Base-by-base conservation (phyloP, 441 rosid genomes). In the Adansonia madagascariensis region DNA sequence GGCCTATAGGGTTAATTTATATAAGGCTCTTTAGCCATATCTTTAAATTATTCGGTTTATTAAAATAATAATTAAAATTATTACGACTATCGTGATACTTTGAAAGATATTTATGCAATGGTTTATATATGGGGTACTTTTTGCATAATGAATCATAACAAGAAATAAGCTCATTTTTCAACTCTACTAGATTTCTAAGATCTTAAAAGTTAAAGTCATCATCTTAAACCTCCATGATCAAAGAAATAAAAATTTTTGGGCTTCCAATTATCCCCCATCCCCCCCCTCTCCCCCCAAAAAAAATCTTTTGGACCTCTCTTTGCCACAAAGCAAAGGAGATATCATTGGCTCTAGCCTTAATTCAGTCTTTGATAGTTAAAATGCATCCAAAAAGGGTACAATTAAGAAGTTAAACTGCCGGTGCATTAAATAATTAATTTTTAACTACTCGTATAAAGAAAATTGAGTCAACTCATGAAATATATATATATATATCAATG, bases 41-140 rank as follows among this genome's bases (percentile, higher is more conserved):
- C 65, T 69, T 68, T 53, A 17, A 43, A 70, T 74, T 69, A 75
- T 67, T 75, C 15, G 22, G 55, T 72, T 78, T 39, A 44, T 76
- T 73, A 53, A 75, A 73, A 62, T 52, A 76, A 82, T 79, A 27
- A 79, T 67, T 73, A 22, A 41, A 79, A 67, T 82, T 39, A 57
- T 72, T n/a, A 72, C 73, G 73, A 62, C 50, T 15, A 71, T 60
- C 57, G 73, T 78, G 27, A 44, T 70, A 69, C 73, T 3, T 22
- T 18, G n/a, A n/a, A 73, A 74, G 69, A 63, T 52, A 47, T 47
- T 75, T 41, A 24, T 9, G 71, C 55, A 43, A 35, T 27, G 75
- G 52, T 60, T 65, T 65, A 65, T 63, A 64, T 49, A 8, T 24
- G 59, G 35, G 8, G n/a, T 41, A 24, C 17, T 14, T 43, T 62